Evolutionary conservation across 257 asterid genomes (phyloP), one percentile per base, ranked within the genome.

Genomic region (Nicotiana obtusifolia): DNA sequence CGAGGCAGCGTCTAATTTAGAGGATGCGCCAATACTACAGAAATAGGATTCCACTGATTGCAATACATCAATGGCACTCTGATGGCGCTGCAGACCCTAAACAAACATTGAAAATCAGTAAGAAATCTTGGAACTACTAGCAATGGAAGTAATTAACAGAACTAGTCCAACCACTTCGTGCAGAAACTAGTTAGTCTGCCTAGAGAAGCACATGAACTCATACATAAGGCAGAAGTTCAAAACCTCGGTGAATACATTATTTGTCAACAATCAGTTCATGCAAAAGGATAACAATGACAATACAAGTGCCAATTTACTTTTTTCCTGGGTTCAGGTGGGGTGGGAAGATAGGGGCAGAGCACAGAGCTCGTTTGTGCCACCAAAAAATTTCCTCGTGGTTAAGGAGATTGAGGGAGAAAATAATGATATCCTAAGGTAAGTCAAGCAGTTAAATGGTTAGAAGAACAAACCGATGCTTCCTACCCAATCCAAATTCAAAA

Each of bases 41-140:
- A 94, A 84, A 85, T 88, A 91, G 82, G 95, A 87, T 84, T 92
- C 93, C 82, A 90, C 89, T 4, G 97, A 89, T 88, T 89, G 92
- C 94, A 95, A 82, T 86, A 94, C 93, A 68, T 90, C 81, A 76
- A 94, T 84, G 73, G 95, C 97, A 80, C 91, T 85, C 64, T 87
- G 84, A 80, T 88, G 93, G 30, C 92, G 93, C 73, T 90, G 97
- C 78, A 93, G 89, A 80, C 99, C 97, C 99, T 93, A 82, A 41
- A 67, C 64, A 78, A 80, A 76, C 28, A 80, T 57, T 80, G 78
- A 24, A 82, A 7, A 52, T 64, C 82, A 47, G 61, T 64, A 75
- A 82, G 80, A 86, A 26, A 60, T 44, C 30, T 77, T 2, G 57
- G 73, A 64, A 62, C 66, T 13, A 80, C 83, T 49, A 52, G 37